Conservation (phyloP, 305 asterid species). For the Plantago rigida region DNA sequence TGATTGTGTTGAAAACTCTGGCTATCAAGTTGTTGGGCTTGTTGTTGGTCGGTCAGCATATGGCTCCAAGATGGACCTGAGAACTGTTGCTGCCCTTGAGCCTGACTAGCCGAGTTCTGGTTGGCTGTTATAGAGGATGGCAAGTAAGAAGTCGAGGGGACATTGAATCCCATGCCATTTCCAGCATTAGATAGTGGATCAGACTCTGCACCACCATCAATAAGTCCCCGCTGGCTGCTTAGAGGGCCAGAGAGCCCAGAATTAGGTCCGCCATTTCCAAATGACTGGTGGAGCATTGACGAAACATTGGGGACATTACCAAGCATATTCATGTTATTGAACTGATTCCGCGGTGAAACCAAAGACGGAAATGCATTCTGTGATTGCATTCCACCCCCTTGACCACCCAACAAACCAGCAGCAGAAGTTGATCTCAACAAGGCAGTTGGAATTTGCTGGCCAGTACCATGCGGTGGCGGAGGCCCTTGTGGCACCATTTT, state of each 20-base stretch:
- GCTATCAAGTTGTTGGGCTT: constrained; percentile 51
- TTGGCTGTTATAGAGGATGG: constrained; percentile 45
- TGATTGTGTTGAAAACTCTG: constrained; percentile 57
- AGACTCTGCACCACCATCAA: constrained; percentile 57
- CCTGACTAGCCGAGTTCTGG: constrained; percentile 47
- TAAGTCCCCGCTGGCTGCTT: constrained; percentile 46
- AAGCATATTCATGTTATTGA: constrained; percentile 52
- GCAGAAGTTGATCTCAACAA: constrained; percentile 58
- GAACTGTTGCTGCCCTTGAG: constrained; percentile 59
- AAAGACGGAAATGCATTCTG: constrained; percentile 57
- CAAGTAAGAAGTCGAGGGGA: constrained; percentile 48
- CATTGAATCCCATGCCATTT: constrained; percentile 60
- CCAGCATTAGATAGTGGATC: constrained; percentile 51
- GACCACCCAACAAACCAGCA: constrained; percentile 56
- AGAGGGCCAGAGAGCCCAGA: constrained; percentile 64
- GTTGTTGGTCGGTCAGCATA: constrained; percentile 56
- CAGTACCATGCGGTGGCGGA: constrained; percentile 49
- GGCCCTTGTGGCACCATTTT: constrained; percentile 64
- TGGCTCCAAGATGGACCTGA: constrained; percentile 46
- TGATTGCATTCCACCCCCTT: constrained; percentile 64
- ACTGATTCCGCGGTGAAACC: constrained; percentile 65
- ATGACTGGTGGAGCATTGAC: constrained; percentile 67
- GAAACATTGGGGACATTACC: constrained; percentile 66
- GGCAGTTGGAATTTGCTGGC: constrained; percentile 47
- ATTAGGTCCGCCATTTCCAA: constrained; percentile 59